phyloP scores from a whole-genome alignment of 805 yeast species.

The Kregervanrija pseudodelftensis region DNA sequence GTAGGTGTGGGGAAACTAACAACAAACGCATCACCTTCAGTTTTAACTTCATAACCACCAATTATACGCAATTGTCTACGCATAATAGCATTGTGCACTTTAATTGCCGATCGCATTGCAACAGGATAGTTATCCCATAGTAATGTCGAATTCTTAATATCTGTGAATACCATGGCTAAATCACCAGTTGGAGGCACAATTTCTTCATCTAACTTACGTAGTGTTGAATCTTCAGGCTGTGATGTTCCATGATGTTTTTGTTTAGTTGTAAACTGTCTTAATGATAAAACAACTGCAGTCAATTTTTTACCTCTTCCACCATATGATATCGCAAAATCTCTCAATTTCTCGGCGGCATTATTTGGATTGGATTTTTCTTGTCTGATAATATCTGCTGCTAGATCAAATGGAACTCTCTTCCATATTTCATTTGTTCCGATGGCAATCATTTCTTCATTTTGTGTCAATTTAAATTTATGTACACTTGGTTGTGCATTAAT shows the following conservation, averaged over 20 bases:
- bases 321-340: constrained; percentile 91
- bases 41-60: constrained; percentile 97
- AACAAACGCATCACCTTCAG: constrained; percentile 99
- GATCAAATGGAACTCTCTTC: constrained; percentile 75
- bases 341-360: constrained; percentile 83
- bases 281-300: constrained; percentile 72
- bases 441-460: constrained; percentile 77
- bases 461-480: constrained; percentile 48
- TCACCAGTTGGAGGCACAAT: constrained; percentile 94
- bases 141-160: constrained; percentile 87
- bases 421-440: constrained; percentile 80
- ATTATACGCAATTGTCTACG: constrained; percentile 84
- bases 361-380: constrained; percentile 78
- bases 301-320: constrained; percentile 70
- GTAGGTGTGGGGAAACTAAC: constrained; percentile 93
- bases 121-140: constrained; percentile 90
- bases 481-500: constrained; percentile 85
- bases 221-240: constrained; percentile 62
- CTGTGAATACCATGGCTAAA: constrained; percentile 93
- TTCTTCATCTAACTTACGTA: constrained; percentile 81
- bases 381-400: constrained; percentile 86
- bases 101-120: constrained; percentile 95
- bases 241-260: constrained; percentile 33
- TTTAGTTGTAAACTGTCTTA: constrained; percentile 43
- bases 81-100: constrained; percentile 90